Evolutionary conservation across 2,329 filamentous ascomycete species (phyloP), one percentile per base, ranked within the genome.

Genomic region (Bretziella fagacearum): DNA sequence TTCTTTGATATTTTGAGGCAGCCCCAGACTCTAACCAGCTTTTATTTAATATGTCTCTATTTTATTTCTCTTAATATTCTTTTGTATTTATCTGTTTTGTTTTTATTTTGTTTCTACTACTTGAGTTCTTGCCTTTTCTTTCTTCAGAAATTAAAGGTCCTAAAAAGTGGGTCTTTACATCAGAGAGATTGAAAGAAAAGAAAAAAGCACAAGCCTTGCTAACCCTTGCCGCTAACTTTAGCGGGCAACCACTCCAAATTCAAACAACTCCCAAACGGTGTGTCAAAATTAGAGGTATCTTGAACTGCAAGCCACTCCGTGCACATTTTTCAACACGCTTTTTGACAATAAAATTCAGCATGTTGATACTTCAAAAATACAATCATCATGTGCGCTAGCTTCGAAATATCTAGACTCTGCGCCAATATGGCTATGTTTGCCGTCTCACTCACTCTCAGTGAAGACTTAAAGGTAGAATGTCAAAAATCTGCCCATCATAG

Each of bases 181-280:
- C 33, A n/a, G 15, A 36, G 27, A 15, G 33, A 36, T 36, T 42
- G 22, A 20, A 42, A 42, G 27, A 42, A 25, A 18, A 15, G 18
- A 33, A 33, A 6, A 20, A 26, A 42, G 39, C 39, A 42, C 23
- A 42, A 42, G 39, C 39, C 39, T 42, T 23, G 39, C 39, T 20
- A 20, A 42, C 13, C 39, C 39, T 27, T 36, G 33, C 13, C 15
- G 23, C 39, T 42, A 42, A 42, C 25, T 42, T 42, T 42, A 42
- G 39, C 39, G 39, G 39, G 13, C 18, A 15, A 17, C 39, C 39
- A 42, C 4, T 33, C 39, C 22, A 42, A 42, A 36, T 36, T 36
- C 33, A 36, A 36, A 13, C 13, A 42, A n/a, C 27, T 42, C 22
- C n/a, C n/a, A 15, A 26, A 15, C 8, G 20, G n/a, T 18, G n/a